Base-by-base conservation (phyloP, 768 basidiomycete species). In the Ramaria sp. region DNA sequence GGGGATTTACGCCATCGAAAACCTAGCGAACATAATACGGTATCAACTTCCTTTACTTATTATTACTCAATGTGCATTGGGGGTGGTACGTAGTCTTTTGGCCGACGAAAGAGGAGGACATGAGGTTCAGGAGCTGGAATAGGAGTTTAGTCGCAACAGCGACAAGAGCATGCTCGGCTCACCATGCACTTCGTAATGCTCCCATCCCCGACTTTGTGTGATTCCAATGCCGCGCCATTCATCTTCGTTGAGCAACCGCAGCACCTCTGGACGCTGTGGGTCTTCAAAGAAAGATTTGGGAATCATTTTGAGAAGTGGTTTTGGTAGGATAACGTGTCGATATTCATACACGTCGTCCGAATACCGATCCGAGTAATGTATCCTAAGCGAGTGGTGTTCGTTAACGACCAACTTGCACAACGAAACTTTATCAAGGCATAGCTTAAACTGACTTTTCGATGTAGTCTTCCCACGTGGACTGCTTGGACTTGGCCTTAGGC, bases 211-310 rank as follows among this genome's bases (percentile, higher is more conserved):
- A 67, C 89, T 93, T 70, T 99, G 95, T 39, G 86, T 88, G 59
- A 97, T 95, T 8, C 95, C 95, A 54, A 99, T 91, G 0, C 88
- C 88, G 66, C 95, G 78, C 95, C 95, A 99, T 69, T 99, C 96
- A 41, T 77, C 70, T 65, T 99, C 95, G 3, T 78, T 67, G 55
- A 98, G 71, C 39, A 97, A 78, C 3, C 93, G 80, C 52, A 98
- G 75, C 3, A 84, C 79, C 59, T 91, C 86, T 56, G 81, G 78
- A 39, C 66, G 65, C 47, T 78, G 82, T 13, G 59, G 59, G 24
- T 57, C 53, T 38, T 53, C 47, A 65, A 91, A 93, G 63, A 81
- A 83, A 27, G 82, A 75, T 66, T 92, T 90, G 4, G 95, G 96
- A 27, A 99, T 78, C 71, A 94, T 76, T 72, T 95, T 93, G 69